phyloP scores from a whole-genome alignment of 2,329 filamentous ascomycete genomes.

The Fusarium tricinctum region DNA sequence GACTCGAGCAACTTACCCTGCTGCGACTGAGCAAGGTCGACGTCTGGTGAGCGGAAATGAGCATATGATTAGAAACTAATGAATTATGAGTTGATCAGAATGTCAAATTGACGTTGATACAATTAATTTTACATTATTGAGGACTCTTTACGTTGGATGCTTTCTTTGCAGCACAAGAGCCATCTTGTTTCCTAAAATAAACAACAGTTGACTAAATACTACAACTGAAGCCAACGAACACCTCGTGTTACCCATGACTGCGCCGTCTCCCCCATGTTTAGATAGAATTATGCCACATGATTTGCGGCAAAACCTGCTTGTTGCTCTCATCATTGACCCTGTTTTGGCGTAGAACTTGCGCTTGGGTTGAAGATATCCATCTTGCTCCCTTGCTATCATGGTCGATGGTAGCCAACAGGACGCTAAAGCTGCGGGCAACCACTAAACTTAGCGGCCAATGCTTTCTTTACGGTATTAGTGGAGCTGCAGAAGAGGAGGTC shows the following conservation, averaged over 20 bases:
- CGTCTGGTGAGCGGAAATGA: background rate
- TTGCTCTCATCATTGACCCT: conserved; percentile 9
- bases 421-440: conserved; percentile 21
- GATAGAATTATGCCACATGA: conserved; percentile 1
- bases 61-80: too few relatives aligned
- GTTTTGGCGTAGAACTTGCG: conserved; percentile 4
- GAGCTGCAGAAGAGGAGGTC: conserved; percentile 7
- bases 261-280: background rate
- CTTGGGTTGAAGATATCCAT: background rate
- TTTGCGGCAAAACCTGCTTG: conserved; percentile 7
- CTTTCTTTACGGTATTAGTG: conserved; percentile 13
- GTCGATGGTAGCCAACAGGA: conserved; percentile 4
- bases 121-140: background rate
- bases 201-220: background rate
- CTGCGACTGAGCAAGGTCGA: background rate
- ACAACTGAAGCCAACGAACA: background rate
- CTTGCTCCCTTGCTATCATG: background rate
- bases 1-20: background rate
- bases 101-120: background rate
- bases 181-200: background rate
- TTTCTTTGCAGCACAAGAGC: background rate
- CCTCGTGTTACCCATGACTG: conserved; percentile 1
- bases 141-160: background rate
- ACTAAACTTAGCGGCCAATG: conserved; percentile 35
- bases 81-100: background rate